These are phyloP conservation scores for Moesziomyces sp. DNA, from an alignment of 1,284 basidiomycete species.

Conservation along the genomic window DNA sequence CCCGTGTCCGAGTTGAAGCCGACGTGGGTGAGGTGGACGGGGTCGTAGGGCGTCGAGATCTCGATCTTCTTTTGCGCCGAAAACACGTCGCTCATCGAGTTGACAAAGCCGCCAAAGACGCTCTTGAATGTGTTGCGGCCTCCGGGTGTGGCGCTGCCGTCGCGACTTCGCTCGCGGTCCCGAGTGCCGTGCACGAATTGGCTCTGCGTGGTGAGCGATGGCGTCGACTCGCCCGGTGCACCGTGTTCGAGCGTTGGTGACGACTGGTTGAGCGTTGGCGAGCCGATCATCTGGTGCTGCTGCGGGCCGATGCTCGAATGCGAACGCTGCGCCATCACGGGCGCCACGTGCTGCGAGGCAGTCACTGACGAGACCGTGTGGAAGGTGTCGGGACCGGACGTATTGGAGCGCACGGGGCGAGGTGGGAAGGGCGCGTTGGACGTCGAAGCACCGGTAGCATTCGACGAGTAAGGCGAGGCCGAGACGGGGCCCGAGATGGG, in stretches of 20 bases:
- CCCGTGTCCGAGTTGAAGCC: slow-evolving; percentile 99
- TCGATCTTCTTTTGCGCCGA: slow-evolving; percentile 83
- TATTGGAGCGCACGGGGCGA: slow-evolving; percentile 52
- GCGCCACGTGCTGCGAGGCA: slow-evolving; percentile 36
- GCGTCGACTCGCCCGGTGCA: slow-evolving; percentile 4
- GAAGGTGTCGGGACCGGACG: slow-evolving; percentile 35
- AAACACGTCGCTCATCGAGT: slow-evolving; percentile 75
- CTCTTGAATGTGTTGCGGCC: slow-evolving; percentile 64
- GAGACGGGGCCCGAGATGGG: slow-evolving; percentile 19
- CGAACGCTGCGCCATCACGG: slow-evolving; percentile 41
- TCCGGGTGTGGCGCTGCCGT: slow-evolving; percentile 39
- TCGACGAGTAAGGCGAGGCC: slow-evolving; percentile 32
- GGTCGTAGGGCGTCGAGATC: slow-evolving; percentile 97
- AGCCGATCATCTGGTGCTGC: slow-evolving; percentile 33
- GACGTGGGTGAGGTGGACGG: slow-evolving; percentile 99
- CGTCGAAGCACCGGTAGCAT: slow-evolving; percentile 7
- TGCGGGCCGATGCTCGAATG: slow-evolving; percentile 48
- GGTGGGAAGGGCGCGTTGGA: slow-evolving; percentile 25
- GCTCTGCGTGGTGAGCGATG: slow-evolving; percentile 41
- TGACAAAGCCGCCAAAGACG: slow-evolving; percentile 68
- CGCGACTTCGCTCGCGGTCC: slow-evolving; percentile 43
- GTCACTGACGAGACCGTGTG: slow-evolving; percentile 24
- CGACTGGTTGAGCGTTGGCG: slow-evolving; percentile 37
- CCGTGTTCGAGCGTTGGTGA: slow-evolving; percentile 38
- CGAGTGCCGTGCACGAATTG: slow-evolving; percentile 39